Base-by-base conservation (phyloP, 139 green algal species). In the Chlorella sp. region DNA sequence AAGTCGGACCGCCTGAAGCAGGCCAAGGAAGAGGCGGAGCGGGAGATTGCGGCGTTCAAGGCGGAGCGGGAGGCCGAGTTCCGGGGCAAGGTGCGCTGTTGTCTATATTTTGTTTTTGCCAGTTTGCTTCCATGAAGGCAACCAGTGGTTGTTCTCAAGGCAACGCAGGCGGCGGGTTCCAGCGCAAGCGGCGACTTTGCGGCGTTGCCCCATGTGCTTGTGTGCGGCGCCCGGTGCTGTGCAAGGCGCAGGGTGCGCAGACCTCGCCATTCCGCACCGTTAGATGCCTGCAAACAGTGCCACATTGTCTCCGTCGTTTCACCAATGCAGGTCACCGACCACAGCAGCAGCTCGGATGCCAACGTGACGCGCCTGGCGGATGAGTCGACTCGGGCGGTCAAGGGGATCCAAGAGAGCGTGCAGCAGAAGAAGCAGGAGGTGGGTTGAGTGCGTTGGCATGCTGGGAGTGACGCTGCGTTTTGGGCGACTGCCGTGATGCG, bases 21-120 rank as follows among this genome's bases (percentile, higher is more conserved):
- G 80, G 95, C 95, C 6, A 97, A 97, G 81, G 90, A 89, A 19
- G 94, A 98, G 88, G 95, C 95, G 24, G 95, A 97, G 82, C 90
- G 87, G 67, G 95, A 98, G 83, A 93, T 98, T 60, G 84, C 88
- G 62, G 88, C 90, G 1, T 98, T 95, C 87, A 91, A 91, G 51
- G 83, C 90, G 14, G 91, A 97, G 89, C 88, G 92, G 4, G 95
- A 98, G 86, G 92, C 90, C 1, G 88, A 90, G 2, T 98, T 95
- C 86, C 89, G 96, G 83, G 93, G 95, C 85, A 92, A 91, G 60
- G 87, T 95, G 62, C 62, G 76, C n/a, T n/a, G n/a, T n/a, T n/a
- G n/a, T n/a, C n/a, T n/a, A n/a, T n/a, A n/a, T n/a, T n/a, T n/a
- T n/a, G n/a, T n/a, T n/a, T n/a, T n/a, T n/a, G n/a, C n/a, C n/a